These are phyloP conservation scores for Erigeron philadelphicus DNA, from an alignment of 140 eudicot species.

Conservation along the genomic window DNA sequence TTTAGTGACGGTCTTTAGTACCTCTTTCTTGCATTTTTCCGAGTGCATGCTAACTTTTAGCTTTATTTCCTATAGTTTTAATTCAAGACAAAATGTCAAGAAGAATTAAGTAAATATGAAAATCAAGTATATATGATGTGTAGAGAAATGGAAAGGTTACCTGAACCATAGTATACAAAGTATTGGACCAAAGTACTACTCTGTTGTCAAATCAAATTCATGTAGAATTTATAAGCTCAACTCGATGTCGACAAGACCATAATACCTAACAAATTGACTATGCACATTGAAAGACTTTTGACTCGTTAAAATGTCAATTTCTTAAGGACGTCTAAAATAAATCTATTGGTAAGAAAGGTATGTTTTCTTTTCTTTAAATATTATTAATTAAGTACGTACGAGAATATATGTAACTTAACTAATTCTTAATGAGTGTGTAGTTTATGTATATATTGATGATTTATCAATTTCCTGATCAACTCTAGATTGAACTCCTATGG, in stretches of 20 bases:
- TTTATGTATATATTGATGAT: no score
- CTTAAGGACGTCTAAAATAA: background rate
- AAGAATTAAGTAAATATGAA: background rate
- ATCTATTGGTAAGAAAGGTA: background rate
- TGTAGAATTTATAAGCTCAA: background rate
- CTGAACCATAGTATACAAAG: background rate
- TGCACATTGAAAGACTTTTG: constrained; percentile 1
- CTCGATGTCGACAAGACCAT: background rate
- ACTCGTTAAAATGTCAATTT: background rate
- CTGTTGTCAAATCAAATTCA: background rate
- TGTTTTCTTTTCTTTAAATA: background rate
- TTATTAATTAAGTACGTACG: no score
- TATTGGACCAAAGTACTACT: background rate
- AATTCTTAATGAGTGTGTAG: no score
- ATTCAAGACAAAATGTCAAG: background rate
- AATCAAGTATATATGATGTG: background rate
- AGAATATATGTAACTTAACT: no score
- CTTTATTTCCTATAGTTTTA: constrained; percentile 34
- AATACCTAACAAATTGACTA: background rate
- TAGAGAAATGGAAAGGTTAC: background rate
- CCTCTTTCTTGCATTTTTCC: constrained; percentile 40
- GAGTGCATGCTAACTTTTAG: constrained; percentile 40
- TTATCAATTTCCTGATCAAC: no score
- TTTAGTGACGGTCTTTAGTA: constrained; percentile 35
- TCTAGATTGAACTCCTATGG: no score